These are phyloP conservation scores for Chytriomyces confervae DNA, from an alignment of 192 early-diverging fungal genomes.

Conservation along the genomic window DNA sequence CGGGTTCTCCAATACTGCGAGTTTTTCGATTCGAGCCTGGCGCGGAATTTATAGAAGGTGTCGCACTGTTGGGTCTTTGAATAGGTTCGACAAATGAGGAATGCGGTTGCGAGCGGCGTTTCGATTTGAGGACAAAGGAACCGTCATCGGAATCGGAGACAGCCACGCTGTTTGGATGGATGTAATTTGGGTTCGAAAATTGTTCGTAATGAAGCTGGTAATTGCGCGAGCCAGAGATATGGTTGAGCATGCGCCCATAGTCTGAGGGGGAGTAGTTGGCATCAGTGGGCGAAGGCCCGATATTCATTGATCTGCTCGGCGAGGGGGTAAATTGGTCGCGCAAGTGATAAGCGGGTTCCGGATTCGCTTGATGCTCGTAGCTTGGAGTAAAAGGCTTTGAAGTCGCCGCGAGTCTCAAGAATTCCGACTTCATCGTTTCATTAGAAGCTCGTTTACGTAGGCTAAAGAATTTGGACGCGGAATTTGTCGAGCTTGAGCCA, in stretches of 20 bases:
- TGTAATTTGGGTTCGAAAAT: background rate
- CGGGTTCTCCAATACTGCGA: background rate
- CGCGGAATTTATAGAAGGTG: background rate
- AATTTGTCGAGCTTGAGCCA: background rate
- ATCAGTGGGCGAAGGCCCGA: too few relatives aligned
- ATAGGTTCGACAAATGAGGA: conserved; percentile 18
- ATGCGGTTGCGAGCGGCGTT: background rate
- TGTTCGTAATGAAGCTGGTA: background rate
- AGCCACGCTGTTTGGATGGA: background rate
- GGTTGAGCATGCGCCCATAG: too few relatives aligned
- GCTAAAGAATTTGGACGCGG: conserved; percentile 1
- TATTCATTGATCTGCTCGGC: too few relatives aligned
- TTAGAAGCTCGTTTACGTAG: conserved; percentile 10
- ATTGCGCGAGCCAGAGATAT: too few relatives aligned
- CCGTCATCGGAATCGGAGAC: background rate
- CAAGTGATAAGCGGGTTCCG: too few relatives aligned
- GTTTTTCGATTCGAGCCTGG: conserved; percentile 10
- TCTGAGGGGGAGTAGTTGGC: too few relatives aligned
- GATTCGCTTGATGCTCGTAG: too few relatives aligned
- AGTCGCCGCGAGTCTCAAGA: background rate
- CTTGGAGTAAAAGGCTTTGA: too few relatives aligned
- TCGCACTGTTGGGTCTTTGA: conserved; percentile 10
- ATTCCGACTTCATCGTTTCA: conserved; percentile 17
- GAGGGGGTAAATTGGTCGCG: too few relatives aligned
- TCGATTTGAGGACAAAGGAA: background rate